Evolutionary conservation across 805 yeast species (phyloP), one percentile per base, ranked within the genome.

Genomic region (Lipomyces anomalus): DNA sequence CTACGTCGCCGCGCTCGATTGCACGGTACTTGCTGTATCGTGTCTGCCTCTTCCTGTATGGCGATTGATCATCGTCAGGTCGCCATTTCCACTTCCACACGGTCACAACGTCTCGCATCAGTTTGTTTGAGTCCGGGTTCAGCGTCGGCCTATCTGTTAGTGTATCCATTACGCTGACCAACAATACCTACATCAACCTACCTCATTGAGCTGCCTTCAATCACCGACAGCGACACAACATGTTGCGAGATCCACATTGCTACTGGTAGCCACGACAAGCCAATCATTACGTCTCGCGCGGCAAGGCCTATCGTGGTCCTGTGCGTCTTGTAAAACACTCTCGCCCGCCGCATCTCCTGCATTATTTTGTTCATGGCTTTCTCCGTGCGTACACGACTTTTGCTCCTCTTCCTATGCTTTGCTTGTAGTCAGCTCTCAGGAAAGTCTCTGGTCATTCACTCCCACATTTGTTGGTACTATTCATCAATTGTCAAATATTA

Each of bases 141-240:
- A 48, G 39, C 16, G 53, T 46, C n/a, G 53, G 53, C 11, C 53
- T 48, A 24, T 6, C 22, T 22, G n/a, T 6, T 7, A 6, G 4
- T 3, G 20, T 3, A 17, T 4, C 6, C 6, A 0, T 28, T 28
- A 28, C 13, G 16, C 13, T 16, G 16, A 16, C 16, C 32, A 28
- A 22, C 37, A 9, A n/a, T 34, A 11, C 21, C 16, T 34, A n/a
- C 23, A 22, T 18, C 37, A 11, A 48, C 53, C 35, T 35, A 48
- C 53, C 44, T 72, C 97, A 89, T 89, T 21, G 95, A 85, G 33
- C 74, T 65, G 1, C 97, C 97, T 36, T 80, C 75, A 16, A 88
- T 75, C 63, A 78, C 76, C 13, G 85, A 84, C 22, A 88, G 73
- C 65, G 79, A 87, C 42, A 76, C 79, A 7, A 80, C 79, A 60